phyloP scores from a whole-genome alignment of 306 rosid genomes.

The Sesbania bispinosa region DNA sequence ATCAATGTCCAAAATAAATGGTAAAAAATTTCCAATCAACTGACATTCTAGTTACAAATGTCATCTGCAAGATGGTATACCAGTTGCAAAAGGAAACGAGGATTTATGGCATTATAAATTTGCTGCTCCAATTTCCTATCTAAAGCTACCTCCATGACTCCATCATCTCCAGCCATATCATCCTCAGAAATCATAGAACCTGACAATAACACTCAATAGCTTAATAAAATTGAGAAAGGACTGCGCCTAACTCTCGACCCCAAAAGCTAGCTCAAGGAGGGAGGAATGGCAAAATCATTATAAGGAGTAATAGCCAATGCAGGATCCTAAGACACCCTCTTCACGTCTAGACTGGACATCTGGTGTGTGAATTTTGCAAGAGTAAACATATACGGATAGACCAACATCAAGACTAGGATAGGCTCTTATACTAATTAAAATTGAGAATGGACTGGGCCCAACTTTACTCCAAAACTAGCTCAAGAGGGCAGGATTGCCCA shows the following conservation, averaged over 20 bases:
- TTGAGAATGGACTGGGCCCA: not conserved
- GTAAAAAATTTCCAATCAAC: not conserved
- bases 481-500: too few species aligned
- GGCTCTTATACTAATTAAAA: not conserved
- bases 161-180: constrained; percentile 51
- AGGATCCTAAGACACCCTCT: not conserved
- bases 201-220: constrained; percentile 22
- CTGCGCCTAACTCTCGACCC: not conserved
- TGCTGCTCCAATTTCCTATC: constrained; percentile 62
- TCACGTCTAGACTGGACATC: not conserved
- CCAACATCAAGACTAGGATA: not conserved
- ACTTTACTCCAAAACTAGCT: not conserved
- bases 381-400: not conserved
- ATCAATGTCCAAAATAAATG: constrained; percentile 9
- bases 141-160: constrained; percentile 42
- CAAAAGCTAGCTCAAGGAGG: not conserved
- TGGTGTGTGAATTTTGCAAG: not conserved
- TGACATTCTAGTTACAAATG: not conserved
- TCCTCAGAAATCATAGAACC: constrained; percentile 58
- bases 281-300: not conserved
- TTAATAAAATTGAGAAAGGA: not conserved
- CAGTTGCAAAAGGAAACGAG: constrained; percentile 71
- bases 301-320: not conserved
- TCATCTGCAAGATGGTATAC: constrained; percentile 37
- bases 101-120: constrained; percentile 63